Evolutionary conservation across 208 protist species (phyloP), one percentile per base, ranked within the genome.

Genomic region (Trypanosoma brucei): DNA sequence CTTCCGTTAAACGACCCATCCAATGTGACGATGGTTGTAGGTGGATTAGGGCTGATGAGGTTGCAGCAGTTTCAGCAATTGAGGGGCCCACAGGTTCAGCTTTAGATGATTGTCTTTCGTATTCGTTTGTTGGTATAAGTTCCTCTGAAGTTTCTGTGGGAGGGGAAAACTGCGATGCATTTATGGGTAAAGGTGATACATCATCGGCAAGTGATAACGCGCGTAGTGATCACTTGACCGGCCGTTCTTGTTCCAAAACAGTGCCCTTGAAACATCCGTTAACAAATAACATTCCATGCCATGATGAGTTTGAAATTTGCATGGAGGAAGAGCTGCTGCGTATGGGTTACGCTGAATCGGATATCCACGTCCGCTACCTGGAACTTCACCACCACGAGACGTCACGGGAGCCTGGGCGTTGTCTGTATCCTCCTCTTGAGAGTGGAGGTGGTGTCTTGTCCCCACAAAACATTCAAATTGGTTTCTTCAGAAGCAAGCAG

Each of bases 401-500:
- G 6, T 81, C 88, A 37, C 75, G 86, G 8, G 89, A 95, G 70
- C 74, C 77, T 2, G 89, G 89, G 34, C 78, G 85, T 53, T 95
- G 89, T 60, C 70, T 95, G 22, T 79, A 75, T 49, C 86, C 89
- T 34, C 75, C 79, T 0, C 68, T 64, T 13, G 81, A 92, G 68
- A 55, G 77, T 36, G 31, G 51, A 3, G 57, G 52, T 6, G 52
- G 53, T 46, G 66, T 86, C 34, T 74, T 83, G 35, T 65, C 80
- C 13, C 75, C 90, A 45, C 76, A 59, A 22, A 83, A 72, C 60
- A 72, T 95, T 34, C 89, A 93, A 59, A 75, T 95, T 22, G 83
- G 83, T 45, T 93, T 95, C 64, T 93, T 95, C 65, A 72, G 71
- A 1, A 77, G 86, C n/a, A 86, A 89, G 62, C 89, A 95, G 70